Evolutionary conservation across 306 rosid genomes (phyloP).

Genomic region (Pterocarpus macrocarpus): DNA sequence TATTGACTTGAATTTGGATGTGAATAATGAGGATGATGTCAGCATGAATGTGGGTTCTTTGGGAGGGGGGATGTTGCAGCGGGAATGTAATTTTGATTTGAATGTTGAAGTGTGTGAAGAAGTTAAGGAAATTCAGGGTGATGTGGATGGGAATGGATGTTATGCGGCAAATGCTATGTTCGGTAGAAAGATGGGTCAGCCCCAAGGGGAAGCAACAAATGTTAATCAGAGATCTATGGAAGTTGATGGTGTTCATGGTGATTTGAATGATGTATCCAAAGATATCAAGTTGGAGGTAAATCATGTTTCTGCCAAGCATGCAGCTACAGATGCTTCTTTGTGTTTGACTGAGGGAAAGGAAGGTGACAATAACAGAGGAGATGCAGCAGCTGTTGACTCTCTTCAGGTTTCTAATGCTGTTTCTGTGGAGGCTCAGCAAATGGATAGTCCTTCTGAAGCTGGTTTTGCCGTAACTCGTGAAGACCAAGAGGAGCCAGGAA

Average conservation of each 20-base stretch:
- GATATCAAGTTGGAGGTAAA: slow-evolving; percentile 36
- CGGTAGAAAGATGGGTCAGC: slow-evolving; percentile 43
- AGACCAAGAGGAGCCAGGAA: slow-evolving; percentile 57
- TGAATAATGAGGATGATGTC: slow-evolving; percentile 61
- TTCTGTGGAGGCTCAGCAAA: slow-evolving; percentile 53
- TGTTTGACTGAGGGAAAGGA: slow-evolving; percentile 55
- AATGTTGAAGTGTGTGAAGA: slow-evolving; percentile 81
- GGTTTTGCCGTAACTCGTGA: slow-evolving; percentile 52
- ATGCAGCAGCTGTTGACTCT: slow-evolving; percentile 47
- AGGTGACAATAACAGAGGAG: slow-evolving; percentile 46
- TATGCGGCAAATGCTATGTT: slow-evolving; percentile 44
- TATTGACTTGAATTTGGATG: slow-evolving; percentile 89
- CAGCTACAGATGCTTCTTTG: slow-evolving; percentile 40
- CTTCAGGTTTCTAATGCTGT: slow-evolving; percentile 42
- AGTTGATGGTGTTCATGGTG: slow-evolving; percentile 43
- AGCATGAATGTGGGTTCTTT: slow-evolving; percentile 33
- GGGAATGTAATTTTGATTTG: slow-evolving; percentile 80
- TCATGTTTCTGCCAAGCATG: slow-evolving; percentile 34
- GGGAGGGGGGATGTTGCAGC: slow-evolving; percentile 50
- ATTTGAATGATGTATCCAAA: slow-evolving; percentile 49
- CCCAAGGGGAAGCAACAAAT: slow-evolving; percentile 40
- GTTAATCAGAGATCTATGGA: slow-evolving; percentile 43
- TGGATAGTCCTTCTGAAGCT: slow-evolving; percentile 62
- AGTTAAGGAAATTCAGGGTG: slow-evolving; percentile 54
- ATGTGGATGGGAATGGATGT: slow-evolving; percentile 50